phyloP scores from a whole-genome alignment of 345 rosid genomes.

The Lepidium africanum region DNA sequence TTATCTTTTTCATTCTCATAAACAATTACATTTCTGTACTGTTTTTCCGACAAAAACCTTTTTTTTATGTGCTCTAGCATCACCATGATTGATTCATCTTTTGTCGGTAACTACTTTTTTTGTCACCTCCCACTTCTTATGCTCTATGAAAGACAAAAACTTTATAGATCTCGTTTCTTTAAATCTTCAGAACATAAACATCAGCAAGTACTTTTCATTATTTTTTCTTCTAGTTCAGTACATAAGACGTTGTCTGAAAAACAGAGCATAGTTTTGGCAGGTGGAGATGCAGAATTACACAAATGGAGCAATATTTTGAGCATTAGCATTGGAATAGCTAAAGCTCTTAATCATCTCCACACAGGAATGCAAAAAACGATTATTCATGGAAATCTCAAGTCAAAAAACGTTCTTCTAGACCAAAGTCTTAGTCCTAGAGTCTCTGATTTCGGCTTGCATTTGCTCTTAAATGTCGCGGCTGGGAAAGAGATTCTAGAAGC shows the following conservation, averaged over 20 bases:
- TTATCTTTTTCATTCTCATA: not conserved
- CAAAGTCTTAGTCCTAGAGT: constrained; percentile 41
- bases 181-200: constrained; percentile 1
- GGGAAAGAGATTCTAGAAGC: constrained; percentile 77
- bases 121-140: constrained; percentile 19
- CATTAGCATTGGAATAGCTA: constrained; percentile 57
- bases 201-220: not conserved
- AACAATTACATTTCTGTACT: not conserved
- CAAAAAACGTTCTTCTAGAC: constrained; percentile 63
- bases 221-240: not conserved
- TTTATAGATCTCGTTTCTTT: constrained; percentile 2
- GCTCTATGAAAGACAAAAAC: constrained; percentile 15
- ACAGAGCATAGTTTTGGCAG: constrained; percentile 31
- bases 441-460: constrained; percentile 66
- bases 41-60: not conserved
- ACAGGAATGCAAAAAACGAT: constrained; percentile 49
- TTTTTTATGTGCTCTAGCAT: not conserved
- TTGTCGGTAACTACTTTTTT: constrained; percentile 23
- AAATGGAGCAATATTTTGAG: constrained; percentile 51
- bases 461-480: constrained; percentile 52
- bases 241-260: not conserved
- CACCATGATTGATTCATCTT: constrained; percentile 21
- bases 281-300: constrained; percentile 44
- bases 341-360: constrained; percentile 74
- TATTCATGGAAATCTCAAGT: constrained; percentile 80